Evolutionary conservation across 2,329 filamentous ascomycete species (phyloP).

Genomic region (Fusarium coffeatum): DNA sequence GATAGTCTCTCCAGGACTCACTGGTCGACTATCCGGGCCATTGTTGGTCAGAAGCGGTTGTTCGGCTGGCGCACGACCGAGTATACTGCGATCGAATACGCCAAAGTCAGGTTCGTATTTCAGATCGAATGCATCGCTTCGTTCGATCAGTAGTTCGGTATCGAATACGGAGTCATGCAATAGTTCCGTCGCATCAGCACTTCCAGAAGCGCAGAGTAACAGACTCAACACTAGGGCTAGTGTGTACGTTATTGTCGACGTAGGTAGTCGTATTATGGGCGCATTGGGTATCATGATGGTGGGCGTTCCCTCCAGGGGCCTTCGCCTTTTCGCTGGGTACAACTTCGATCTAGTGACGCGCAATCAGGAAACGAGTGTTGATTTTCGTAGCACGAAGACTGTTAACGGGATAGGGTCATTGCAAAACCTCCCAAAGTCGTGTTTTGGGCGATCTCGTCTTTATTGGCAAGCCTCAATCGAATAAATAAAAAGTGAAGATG

Average conservation of each 20-base stretch:
- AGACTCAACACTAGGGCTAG: conserved; percentile 68
- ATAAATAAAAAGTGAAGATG: conserved; percentile 17
- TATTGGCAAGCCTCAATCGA: not conserved
- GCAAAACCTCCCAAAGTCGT: conserved; percentile 17
- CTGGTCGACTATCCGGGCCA: conserved; percentile 66
- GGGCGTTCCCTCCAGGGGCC: conserved; percentile 57
- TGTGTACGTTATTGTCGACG: conserved; percentile 71
- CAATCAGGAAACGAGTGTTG: conserved; percentile 18
- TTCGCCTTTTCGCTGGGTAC: conserved; percentile 32
- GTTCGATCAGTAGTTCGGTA: conserved; percentile 30
- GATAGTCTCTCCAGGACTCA: conserved; percentile 71
- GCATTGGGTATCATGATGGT: conserved; percentile 70
- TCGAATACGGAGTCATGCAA: conserved; percentile 19
- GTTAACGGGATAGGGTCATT: conserved; percentile 35
- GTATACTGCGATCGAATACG: conserved; percentile 70
- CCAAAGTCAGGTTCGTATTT: conserved; percentile 71
- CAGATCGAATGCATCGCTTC: conserved; percentile 37
- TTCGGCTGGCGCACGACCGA: conserved; percentile 68
- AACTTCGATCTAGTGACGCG: conserved; percentile 22
- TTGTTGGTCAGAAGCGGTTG: conserved; percentile 72
- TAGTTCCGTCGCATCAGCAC: conserved; percentile 71
- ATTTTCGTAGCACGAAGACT: conserved; percentile 26
- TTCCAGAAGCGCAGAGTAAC: conserved; percentile 66
- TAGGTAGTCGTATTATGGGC: conserved; percentile 77
- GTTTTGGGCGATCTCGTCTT: not conserved